Percentiles rank a stretch among this genome's conserved stretches.
Evolutionary conservation across 768 basidiomycete genomes (phyloP).

Genomic region (Phylloporus sp.): DNA sequence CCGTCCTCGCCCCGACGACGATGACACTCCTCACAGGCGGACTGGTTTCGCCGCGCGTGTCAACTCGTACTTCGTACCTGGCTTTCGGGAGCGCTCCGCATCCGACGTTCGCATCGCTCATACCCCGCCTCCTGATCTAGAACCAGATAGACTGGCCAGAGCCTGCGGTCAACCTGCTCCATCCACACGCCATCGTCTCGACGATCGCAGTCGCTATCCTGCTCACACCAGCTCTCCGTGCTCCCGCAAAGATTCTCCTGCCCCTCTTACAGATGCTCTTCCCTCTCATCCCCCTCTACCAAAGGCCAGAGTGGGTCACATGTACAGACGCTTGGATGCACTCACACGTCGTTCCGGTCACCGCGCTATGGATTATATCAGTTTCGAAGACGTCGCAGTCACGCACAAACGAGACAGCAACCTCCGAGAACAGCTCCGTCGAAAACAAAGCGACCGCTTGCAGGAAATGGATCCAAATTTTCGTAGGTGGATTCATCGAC

Average conservation of each 20-base stretch:
- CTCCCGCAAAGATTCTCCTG: neutral
- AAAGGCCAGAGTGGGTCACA: slow-evolving; percentile 14
- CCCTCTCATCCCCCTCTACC: slow-evolving; percentile 13
- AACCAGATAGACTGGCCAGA: slow-evolving; percentile 26
- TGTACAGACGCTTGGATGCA: slow-evolving; percentile 26
- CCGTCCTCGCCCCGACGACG: slow-evolving; percentile 13
- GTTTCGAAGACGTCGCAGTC: slow-evolving; percentile 19
- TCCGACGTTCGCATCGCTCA: slow-evolving; percentile 18
- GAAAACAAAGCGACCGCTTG: slow-evolving; percentile 15
- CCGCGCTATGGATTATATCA: slow-evolving; percentile 28
- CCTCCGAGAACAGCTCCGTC: slow-evolving; percentile 22
- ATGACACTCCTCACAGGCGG: slow-evolving; percentile 7
- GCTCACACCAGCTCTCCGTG: neutral
- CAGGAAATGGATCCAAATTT: slow-evolving; percentile 23
- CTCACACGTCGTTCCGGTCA: slow-evolving; percentile 18
- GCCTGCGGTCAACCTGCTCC: slow-evolving; percentile 25
- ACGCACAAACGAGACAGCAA: slow-evolving; percentile 17
- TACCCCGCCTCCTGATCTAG: slow-evolving; percentile 26
- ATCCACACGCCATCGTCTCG: slow-evolving; percentile 3
- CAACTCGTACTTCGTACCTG: slow-evolving; percentile 7
- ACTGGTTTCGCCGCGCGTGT: slow-evolving; percentile 14
- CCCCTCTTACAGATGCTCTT: neutral
- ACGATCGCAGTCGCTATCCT: slow-evolving; percentile 4
- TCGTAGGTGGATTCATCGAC: slow-evolving; percentile 18
- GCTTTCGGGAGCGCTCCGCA: slow-evolving; percentile 19